A percentile compares a stretch with the other conserved stretches of the same genome.
Conservation (phyloP, 1,284 basidiomycete species). For the Bjerkandera adusta region DNA sequence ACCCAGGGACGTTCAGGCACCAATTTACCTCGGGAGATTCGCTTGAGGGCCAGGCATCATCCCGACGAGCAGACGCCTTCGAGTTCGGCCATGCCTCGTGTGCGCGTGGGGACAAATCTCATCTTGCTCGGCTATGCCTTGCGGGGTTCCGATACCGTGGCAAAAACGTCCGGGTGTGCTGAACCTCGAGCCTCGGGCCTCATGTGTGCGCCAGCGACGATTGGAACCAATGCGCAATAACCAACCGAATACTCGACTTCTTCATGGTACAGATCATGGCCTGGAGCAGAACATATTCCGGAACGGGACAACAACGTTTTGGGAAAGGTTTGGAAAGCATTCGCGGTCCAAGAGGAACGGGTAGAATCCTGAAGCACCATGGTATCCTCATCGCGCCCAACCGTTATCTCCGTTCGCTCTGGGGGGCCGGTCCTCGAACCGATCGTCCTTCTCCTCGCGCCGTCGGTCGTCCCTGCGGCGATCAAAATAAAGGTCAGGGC, state of each 20-base stretch:
- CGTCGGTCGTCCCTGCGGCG: constrained; percentile 77
- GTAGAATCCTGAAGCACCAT: constrained; percentile 18
- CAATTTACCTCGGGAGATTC: too few relatives aligned
- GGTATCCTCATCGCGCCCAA: constrained; percentile 31
- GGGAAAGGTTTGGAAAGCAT: constrained; percentile 11
- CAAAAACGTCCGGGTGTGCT: too few relatives aligned
- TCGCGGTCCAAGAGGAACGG: constrained; percentile 10
- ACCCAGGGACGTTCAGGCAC: too few relatives aligned
- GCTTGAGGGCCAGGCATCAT: too few relatives aligned
- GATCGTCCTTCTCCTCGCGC: constrained; percentile 77
- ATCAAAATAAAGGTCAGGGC: constrained; percentile 75
- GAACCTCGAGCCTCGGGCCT: not conserved
- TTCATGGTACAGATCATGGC: constrained; percentile 21
- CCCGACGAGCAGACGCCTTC: too few relatives aligned
- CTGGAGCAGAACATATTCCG: constrained; percentile 23
- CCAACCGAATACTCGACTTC: constrained; percentile 26
- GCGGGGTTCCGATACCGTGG: too few relatives aligned
- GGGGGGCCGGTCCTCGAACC: constrained; percentile 67
- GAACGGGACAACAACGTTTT: constrained; percentile 19
- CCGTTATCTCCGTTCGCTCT: constrained; percentile 70
- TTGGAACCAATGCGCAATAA: constrained; percentile 26
- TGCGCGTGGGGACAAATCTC: too few relatives aligned
- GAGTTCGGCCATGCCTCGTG: too few relatives aligned
- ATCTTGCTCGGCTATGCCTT: too few relatives aligned
- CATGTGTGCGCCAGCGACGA: constrained; percentile 4